phyloP scores from a whole-genome alignment of 345 rosid species.

The Triadica sebifera region DNA sequence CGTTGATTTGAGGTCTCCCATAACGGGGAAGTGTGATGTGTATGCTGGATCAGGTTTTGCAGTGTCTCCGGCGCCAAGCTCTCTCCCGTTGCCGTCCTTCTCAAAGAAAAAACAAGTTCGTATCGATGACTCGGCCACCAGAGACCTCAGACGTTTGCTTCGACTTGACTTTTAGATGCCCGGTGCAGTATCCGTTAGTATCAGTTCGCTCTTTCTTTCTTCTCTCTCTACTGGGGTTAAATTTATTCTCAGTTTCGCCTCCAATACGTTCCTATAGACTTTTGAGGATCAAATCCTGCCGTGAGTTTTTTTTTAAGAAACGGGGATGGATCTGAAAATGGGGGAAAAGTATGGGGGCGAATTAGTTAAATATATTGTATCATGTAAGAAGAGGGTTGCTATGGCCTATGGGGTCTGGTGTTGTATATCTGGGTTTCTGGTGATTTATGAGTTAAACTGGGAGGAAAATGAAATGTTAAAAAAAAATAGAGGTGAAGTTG shows the following conservation, averaged over 20 bases:
- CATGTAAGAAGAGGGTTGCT: neutral
- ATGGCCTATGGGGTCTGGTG: too few relatives aligned
- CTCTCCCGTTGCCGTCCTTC: conserved; percentile 60
- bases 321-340: conserved; percentile 20
- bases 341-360: conserved; percentile 16
- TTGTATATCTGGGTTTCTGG: neutral
- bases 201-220: too few relatives aligned
- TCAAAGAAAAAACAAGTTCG: conserved; percentile 39
- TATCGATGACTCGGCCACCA: conserved; percentile 55
- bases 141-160: conserved; percentile 64
- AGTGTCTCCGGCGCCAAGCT: conserved; percentile 60
- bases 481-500: neutral
- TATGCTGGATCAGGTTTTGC: conserved; percentile 60
- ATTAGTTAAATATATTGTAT: conserved; percentile 1
- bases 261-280: neutral
- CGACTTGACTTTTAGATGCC: conserved; percentile 34
- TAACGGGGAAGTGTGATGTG: conserved; percentile 28
- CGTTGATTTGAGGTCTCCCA: conserved; percentile 30
- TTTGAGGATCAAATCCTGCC: conserved; percentile 7
- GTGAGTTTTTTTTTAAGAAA: conserved; percentile 10
- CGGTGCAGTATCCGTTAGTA: neutral
- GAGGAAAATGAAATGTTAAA: neutral
- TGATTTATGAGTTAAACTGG: conserved; percentile 5
- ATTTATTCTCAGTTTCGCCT: neutral
- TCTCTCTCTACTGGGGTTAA: too few relatives aligned